Base-by-base conservation (phyloP, 768 basidiomycete genomes). In the Podaxis sp. region DNA sequence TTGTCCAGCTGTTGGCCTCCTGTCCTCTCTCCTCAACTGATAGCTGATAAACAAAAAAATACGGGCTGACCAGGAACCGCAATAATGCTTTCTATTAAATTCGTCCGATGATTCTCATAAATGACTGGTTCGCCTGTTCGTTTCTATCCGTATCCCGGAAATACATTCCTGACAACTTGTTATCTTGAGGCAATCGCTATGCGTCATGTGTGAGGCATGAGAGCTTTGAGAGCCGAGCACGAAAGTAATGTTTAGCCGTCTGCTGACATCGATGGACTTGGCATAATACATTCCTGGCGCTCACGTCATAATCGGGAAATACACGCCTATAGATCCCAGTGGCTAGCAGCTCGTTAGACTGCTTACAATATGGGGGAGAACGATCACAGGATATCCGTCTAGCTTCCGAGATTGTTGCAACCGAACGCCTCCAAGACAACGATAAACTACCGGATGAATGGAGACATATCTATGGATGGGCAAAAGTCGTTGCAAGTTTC, bases 1-100 rank as follows among this genome's bases (percentile, higher is more conserved):
- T 49, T 41, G 36, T 56, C 54, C 38, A 62, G 61, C 61, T 56
- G 44, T 20, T 46, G n/a, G 44, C 44, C n/a, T 56, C 44, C 40
- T 56, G 33, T 40, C 50, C 51, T 50, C 17, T 24, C 11, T 51
- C 20, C 26, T 50, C 49, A 24, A 28, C 49, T 20, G 49, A 28
- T 24, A 44, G 30, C 30, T 33, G 28, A n/a, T n/a, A 33, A 33
- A 20, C 54, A 38, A 38, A 38, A 38, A 40, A 40, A 37, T 40
- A 22, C 20, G 10, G 22, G 22, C 36, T 56, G 20, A 26, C 54
- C 54, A 33, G 33, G 33, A 6, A 33, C 33, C 33, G 33, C 33
- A 33, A 33, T 20, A 30, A n/a, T n/a, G 11, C 20, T 26, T 55
- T 38, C 26, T 12, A 28, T 46, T 24, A 28, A 20, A 24, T n/a